Percentiles rank a stretch among this genome's conserved stretches.
These are phyloP conservation scores for Fusarium cicatricum DNA, from an alignment of 2,329 filamentous ascomycete species.

Conservation along the genomic window DNA sequence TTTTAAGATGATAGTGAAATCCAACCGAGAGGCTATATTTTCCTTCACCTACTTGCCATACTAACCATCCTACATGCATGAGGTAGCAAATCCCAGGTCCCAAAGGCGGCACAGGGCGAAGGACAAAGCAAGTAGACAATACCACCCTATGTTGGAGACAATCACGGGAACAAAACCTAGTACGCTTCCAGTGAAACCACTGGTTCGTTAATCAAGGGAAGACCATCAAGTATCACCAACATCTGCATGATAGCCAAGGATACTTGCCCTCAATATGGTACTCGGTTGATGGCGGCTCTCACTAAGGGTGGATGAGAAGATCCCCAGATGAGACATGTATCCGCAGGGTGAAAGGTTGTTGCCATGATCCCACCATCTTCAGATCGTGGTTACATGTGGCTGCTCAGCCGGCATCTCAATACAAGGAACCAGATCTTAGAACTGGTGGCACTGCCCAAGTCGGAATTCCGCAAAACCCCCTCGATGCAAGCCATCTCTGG, in stretches of 20 bases:
- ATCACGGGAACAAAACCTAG: background rate
- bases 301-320: background rate
- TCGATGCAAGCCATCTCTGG: slow-evolving; percentile 12
- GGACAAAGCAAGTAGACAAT: background rate
- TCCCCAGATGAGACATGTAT: background rate
- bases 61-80: background rate
- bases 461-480: slow-evolving; percentile 4
- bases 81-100: background rate
- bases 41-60: too few relatives aligned
- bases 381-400: slow-evolving; percentile 8
- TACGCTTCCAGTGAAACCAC: background rate
- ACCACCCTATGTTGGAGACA: background rate
- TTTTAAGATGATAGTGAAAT: too few relatives aligned
- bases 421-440: slow-evolving; percentile 8
- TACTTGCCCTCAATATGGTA: too few relatives aligned
- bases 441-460: slow-evolving; percentile 16
- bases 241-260: background rate
- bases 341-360: background rate
- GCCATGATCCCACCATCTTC: background rate
- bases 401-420: slow-evolving; percentile 6
- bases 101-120: background rate
- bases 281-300: background rate
- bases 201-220: background rate
- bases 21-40: too few relatives aligned
- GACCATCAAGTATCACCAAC: background rate